Conservation (phyloP, 2,329 filamentous ascomycete species). For the Lasiodiplodia theobromae region DNA sequence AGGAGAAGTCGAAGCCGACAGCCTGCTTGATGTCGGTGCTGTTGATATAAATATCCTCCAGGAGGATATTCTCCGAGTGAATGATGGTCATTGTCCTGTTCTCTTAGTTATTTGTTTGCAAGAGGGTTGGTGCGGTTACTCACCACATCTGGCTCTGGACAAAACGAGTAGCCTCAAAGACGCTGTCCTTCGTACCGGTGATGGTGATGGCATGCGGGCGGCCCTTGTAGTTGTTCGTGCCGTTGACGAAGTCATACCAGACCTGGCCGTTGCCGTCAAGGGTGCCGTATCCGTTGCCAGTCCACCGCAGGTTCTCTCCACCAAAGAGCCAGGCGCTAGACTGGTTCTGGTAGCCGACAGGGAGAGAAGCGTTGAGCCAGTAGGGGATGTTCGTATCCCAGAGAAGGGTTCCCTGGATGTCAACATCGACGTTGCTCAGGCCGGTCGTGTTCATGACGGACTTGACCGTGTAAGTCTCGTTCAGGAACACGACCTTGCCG, state of each 20-base stretch:
- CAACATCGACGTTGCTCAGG: slow-evolving; percentile 39
- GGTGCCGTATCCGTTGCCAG: slow-evolving; percentile 60
- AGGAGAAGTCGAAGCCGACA: slow-evolving; percentile 22
- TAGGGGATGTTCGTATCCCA: slow-evolving; percentile 39
- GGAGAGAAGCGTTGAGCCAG: slow-evolving; percentile 40
- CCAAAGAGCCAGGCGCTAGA: slow-evolving; percentile 48
- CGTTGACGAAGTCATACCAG: slow-evolving; percentile 63
- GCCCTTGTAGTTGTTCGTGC: slow-evolving; percentile 17
- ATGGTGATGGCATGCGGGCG: slow-evolving; percentile 62
- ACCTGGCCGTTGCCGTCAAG: slow-evolving; percentile 70
- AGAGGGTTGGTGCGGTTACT: not conserved
- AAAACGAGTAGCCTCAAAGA: slow-evolving; percentile 58
- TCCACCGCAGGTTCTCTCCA: slow-evolving; percentile 58
- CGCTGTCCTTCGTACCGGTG: slow-evolving; percentile 56
- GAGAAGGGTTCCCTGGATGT: slow-evolving; percentile 36
- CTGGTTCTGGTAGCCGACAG: slow-evolving; percentile 42
- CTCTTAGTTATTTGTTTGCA: not conserved
- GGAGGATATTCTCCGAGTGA: slow-evolving; percentile 54
- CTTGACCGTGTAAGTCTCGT: slow-evolving; percentile 38
- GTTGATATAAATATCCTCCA: slow-evolving; percentile 65
- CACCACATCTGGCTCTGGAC: slow-evolving; percentile 67
- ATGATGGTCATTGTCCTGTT: slow-evolving; percentile 58
- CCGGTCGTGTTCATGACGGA: slow-evolving; percentile 37
- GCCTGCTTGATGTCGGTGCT: slow-evolving; percentile 60
- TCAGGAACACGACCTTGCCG: slow-evolving; percentile 36